Conservation (phyloP, 805 yeast species). For the Torulaspora franciscae region DNA sequence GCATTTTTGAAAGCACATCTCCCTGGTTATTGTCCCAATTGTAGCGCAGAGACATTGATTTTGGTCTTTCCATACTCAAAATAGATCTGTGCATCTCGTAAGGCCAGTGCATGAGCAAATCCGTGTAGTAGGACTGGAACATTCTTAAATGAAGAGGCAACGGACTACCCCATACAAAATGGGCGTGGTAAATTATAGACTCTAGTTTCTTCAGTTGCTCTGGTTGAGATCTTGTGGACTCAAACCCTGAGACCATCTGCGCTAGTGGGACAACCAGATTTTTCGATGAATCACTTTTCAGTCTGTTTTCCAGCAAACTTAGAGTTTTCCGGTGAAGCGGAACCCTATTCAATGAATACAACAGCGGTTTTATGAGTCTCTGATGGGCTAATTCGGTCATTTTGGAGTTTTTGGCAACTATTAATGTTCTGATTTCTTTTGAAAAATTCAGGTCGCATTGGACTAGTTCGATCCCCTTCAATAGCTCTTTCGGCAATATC, state of each 20-base stretch:
- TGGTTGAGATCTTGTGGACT: neutral
- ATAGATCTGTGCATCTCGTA: slow-evolving; percentile 19
- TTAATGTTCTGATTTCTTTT: neutral
- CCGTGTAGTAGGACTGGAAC: slow-evolving; percentile 14
- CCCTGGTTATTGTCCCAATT: slow-evolving; percentile 16
- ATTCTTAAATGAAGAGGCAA: slow-evolving; percentile 15
- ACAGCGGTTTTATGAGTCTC: neutral
- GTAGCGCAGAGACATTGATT: slow-evolving; percentile 13
- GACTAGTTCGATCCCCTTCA: neutral
- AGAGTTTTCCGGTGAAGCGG: slow-evolving; percentile 14
- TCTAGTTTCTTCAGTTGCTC: slow-evolving; percentile 15
- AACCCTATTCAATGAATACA: slow-evolving; percentile 3
- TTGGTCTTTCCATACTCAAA: slow-evolving; percentile 16
- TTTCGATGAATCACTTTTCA: neutral
- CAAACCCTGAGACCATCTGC: slow-evolving; percentile 1
- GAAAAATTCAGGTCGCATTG: neutral
- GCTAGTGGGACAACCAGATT: slow-evolving; percentile 1
- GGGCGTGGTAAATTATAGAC: slow-evolving; percentile 15
- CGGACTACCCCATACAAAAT: slow-evolving; percentile 17
- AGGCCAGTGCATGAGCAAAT: slow-evolving; percentile 22
- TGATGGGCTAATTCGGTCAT: neutral
- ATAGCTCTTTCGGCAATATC: neutral
- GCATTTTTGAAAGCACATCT: slow-evolving; percentile 11
- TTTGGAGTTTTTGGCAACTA: neutral
- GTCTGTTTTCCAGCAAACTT: slow-evolving; percentile 3